Conservation (phyloP, 2,329 filamentous ascomycete genomes). For the Phaeophleospora eucalypticola region DNA sequence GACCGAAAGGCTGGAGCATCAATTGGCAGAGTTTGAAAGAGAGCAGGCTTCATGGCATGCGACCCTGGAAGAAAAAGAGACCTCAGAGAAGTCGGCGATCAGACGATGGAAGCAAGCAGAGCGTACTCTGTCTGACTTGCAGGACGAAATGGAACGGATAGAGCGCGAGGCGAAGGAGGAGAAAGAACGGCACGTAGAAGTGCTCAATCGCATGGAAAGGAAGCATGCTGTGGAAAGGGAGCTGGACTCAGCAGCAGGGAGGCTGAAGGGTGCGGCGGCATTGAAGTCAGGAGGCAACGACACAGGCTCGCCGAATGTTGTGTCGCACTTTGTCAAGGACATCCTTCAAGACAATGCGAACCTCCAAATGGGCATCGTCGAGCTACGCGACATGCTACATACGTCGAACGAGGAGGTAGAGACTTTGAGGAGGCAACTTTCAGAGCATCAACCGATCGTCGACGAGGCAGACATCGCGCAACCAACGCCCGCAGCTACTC, state of each 20-base stretch:
- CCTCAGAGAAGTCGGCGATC: conserved; percentile 73
- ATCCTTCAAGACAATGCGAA: conserved; percentile 94
- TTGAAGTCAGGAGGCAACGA: conserved; percentile 59
- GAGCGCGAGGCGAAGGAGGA: conserved; percentile 80
- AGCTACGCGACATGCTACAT: conserved; percentile 83
- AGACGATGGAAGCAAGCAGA: conserved; percentile 84
- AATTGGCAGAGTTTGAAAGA: conserved; percentile 72
- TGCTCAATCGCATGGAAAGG: conserved; percentile 77
- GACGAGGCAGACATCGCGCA: conserved; percentile 29
- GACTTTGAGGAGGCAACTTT: conserved; percentile 73
- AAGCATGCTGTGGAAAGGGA: conserved; percentile 78
- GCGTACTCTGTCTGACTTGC: conserved; percentile 68
- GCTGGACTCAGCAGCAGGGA: conserved; percentile 71
- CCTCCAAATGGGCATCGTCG: conserved; percentile 84
- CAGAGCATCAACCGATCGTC: conserved; percentile 69
- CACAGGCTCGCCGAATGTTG: conserved; percentile 62
- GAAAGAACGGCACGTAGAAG: conserved; percentile 73
- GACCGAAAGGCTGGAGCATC: conserved; percentile 73
- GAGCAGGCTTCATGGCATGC: conserved; percentile 73
- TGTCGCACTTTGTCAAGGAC: conserved; percentile 95
- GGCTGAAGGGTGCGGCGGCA: conserved; percentile 76
- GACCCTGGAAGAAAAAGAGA: conserved; percentile 61
- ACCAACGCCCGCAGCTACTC: conserved; percentile 4
- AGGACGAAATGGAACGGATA: conserved; percentile 84
- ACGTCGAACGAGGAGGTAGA: conserved; percentile 95